phyloP scores from a whole-genome alignment of 805 yeast genomes.

The Saturnispora kantuleensis region DNA sequence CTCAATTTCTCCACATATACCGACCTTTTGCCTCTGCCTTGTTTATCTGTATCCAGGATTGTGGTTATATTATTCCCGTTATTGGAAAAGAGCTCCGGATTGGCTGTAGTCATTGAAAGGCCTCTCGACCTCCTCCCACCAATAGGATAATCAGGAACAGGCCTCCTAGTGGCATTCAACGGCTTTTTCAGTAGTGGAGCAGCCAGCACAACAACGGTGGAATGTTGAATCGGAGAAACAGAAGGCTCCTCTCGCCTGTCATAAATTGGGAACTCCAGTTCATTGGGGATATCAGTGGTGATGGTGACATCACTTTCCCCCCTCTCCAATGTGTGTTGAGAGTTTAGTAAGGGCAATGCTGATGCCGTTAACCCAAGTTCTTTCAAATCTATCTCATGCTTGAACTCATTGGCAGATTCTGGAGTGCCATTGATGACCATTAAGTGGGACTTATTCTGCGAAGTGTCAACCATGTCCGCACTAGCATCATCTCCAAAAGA shows the following conservation, averaged over 20 bases:
- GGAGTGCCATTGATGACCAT: slow-evolving; percentile 7
- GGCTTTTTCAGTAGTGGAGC: slow-evolving; percentile 11
- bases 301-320: slow-evolving; percentile 1
- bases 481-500: not conserved
- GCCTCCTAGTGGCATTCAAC: slow-evolving; percentile 21
- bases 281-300: not conserved
- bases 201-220: slow-evolving; percentile 17
- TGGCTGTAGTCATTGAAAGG: slow-evolving; percentile 26
- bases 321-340: slow-evolving; percentile 1
- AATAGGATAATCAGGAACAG: slow-evolving; percentile 31
- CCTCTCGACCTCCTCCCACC: slow-evolving; percentile 31
- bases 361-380: not conserved
- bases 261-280: slow-evolving; percentile 16
- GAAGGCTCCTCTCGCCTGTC: slow-evolving; percentile 32
- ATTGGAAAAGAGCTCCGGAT: slow-evolving; percentile 24
- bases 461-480: not conserved
- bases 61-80: not conserved
- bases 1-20: slow-evolving; percentile 32
- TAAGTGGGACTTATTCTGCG: slow-evolving; percentile 1
- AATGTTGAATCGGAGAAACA: slow-evolving; percentile 24
- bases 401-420: not conserved
- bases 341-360: not conserved
- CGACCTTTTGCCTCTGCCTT: slow-evolving; percentile 41
- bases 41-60: not conserved
- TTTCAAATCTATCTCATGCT: not conserved